Evolutionary conservation across 2,329 filamentous ascomycete genomes (phyloP).

Genomic region (Ophiocordyceps robertsii): DNA sequence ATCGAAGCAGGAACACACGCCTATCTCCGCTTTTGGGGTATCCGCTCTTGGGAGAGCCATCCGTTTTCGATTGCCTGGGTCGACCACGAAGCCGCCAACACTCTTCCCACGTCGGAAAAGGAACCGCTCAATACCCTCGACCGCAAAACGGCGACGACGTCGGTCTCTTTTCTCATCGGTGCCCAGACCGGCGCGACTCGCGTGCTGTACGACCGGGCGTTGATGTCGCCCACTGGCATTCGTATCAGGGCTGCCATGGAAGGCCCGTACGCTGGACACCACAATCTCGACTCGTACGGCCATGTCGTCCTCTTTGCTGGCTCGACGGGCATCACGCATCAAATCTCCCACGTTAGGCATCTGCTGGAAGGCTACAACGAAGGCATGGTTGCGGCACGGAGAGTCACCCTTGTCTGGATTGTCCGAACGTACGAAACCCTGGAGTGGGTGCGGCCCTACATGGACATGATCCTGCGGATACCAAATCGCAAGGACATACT

Average conservation of each 20-base stretch:
- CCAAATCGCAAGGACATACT: constrained; percentile 71
- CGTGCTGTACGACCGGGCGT: constrained; percentile 60
- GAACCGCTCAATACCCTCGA: constrained; percentile 22
- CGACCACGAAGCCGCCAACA: constrained; percentile 33
- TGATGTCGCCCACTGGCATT: constrained; percentile 37
- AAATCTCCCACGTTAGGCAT: constrained; percentile 75
- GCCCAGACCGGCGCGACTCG: constrained; percentile 82
- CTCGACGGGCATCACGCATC: constrained; percentile 89
- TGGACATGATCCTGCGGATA: constrained; percentile 61
- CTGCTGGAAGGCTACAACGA: constrained; percentile 56
- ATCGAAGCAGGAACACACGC: constrained; percentile 61
- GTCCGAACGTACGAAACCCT: constrained; percentile 80
- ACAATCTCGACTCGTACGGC: constrained; percentile 83
- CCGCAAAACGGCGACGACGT: constrained; percentile 31
- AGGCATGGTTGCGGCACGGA: constrained; percentile 65
- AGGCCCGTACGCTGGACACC: constrained; percentile 76
- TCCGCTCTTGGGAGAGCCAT: constrained; percentile 60
- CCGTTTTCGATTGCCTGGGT: constrained; percentile 72
- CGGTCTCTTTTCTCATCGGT: constrained; percentile 72
- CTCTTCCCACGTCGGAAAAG: constrained; percentile 27
- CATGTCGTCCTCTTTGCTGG: constrained; percentile 84
- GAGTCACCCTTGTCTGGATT: constrained; percentile 80
- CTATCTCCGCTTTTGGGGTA: constrained; percentile 55
- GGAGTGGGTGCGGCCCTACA: constrained; percentile 87
- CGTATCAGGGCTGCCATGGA: constrained; percentile 65